Percentiles rank a stretch among this genome's conserved stretches.
phyloP scores from a whole-genome alignment of 192 early-diverging fungal genomes.

The Coemansia sp. region DNA sequence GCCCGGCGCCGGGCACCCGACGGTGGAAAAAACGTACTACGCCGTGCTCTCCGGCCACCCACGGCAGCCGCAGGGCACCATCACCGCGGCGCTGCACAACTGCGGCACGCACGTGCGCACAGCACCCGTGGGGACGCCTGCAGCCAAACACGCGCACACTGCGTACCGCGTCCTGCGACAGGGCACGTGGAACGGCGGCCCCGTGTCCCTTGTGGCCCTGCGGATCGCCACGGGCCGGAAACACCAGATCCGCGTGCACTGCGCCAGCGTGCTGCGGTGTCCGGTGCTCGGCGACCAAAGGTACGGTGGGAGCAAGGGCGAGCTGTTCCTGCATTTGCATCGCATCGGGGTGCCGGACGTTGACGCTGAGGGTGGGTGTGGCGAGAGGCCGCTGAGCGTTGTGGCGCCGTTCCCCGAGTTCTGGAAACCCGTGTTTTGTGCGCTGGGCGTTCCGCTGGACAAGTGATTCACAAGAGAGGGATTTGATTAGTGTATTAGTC shows the following conservation, averaged over 20 bases:
- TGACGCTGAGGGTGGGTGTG: background rate
- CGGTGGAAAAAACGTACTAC: slow-evolving; percentile 20
- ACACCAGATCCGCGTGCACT: slow-evolving; percentile 43
- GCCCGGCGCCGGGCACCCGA: slow-evolving; percentile 12
- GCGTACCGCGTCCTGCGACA: slow-evolving; percentile 13
- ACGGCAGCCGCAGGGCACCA: background rate
- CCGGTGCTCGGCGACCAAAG: slow-evolving; percentile 32
- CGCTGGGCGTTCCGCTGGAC: too few relatives aligned
- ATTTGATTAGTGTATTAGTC: background rate
- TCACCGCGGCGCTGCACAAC: slow-evolving; percentile 11
- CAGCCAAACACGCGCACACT: slow-evolving; percentile 8
- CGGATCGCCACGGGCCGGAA: slow-evolving; percentile 37
- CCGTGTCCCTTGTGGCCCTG: slow-evolving; percentile 14
- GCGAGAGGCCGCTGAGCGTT: slow-evolving; percentile 1
- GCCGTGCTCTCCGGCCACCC: slow-evolving; percentile 25
- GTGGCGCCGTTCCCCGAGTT: slow-evolving; percentile 32
- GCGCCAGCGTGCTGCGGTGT: slow-evolving; percentile 26
- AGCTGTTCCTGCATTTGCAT: slow-evolving; percentile 29
- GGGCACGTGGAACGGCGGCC: slow-evolving; percentile 2
- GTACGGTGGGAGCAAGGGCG: slow-evolving; percentile 3
- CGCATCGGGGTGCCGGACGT: slow-evolving; percentile 14
- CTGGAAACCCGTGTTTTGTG: slow-evolving; percentile 22
- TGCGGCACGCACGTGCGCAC: background rate
- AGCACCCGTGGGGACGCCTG: too few relatives aligned
- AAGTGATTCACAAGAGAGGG: slow-evolving; percentile 12